These are phyloP conservation scores for Coniferiporia weirii DNA, from an alignment of 1,284 basidiomycete genomes.

Conservation along the genomic window DNA sequence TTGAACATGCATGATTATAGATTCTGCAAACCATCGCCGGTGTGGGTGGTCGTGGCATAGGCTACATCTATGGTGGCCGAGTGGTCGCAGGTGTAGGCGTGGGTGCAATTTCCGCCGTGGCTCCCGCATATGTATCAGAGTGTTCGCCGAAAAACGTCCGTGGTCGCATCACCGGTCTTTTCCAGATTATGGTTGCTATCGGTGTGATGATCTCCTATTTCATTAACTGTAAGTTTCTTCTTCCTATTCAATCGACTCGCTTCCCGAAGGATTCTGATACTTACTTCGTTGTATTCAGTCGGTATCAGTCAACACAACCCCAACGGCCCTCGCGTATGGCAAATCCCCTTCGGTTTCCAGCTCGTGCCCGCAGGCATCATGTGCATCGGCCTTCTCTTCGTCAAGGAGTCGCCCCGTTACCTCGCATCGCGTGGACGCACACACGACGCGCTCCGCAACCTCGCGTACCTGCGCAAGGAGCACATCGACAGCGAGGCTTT, in stretches of 20 bases:
- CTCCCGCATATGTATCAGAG: conserved; percentile 75
- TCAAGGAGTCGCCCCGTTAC: conserved; percentile 44
- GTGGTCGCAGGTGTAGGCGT: conserved; percentile 67
- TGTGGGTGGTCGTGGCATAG: conserved; percentile 43
- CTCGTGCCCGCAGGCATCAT: conserved; percentile 77
- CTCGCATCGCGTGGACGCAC: conserved; percentile 32
- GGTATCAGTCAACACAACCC: conserved; percentile 54
- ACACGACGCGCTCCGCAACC: conserved; percentile 31
- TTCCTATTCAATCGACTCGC: background rate
- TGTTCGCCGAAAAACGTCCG: conserved; percentile 73
- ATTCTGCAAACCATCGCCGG: conserved; percentile 59
- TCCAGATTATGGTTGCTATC: conserved; percentile 77
- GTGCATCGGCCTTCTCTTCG: conserved; percentile 64
- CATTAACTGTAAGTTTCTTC: conserved; percentile 52
- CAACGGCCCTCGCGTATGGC: conserved; percentile 52
- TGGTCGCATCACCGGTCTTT: conserved; percentile 67
- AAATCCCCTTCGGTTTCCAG: conserved; percentile 71
- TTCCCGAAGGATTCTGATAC: background rate
- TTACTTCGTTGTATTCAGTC: conserved; percentile 33
- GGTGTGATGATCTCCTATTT: conserved; percentile 79
- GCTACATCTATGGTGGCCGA: conserved; percentile 70
- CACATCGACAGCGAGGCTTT: conserved; percentile 42
- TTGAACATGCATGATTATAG: conserved; percentile 24
- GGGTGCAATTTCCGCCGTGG: conserved; percentile 61
- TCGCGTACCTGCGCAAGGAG: conserved; percentile 55